These are phyloP conservation scores for Puccinia hordei DNA, from an alignment of 1,284 basidiomycete genomes.

Conservation along the genomic window DNA sequence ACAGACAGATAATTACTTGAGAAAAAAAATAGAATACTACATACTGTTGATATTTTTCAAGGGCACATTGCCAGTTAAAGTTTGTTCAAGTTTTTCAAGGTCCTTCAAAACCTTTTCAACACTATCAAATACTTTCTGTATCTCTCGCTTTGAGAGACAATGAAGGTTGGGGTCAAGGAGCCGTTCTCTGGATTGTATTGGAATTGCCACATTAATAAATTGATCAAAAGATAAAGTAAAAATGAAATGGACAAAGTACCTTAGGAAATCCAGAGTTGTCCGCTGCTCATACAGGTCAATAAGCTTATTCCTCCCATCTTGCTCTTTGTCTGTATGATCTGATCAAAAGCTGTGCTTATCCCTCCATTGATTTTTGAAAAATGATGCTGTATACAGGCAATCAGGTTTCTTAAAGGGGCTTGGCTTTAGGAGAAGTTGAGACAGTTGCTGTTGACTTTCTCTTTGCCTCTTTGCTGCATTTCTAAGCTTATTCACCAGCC, in stretches of 20 bases:
- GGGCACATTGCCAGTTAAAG: neutral
- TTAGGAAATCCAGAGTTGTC: neutral
- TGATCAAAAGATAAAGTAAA: neutral
- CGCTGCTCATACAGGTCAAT: neutral
- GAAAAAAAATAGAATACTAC: neutral
- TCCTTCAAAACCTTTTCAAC: neutral
- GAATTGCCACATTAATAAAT: neutral
- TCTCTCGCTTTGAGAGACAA: neutral
- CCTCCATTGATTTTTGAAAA: neutral
- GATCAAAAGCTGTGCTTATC: neutral
- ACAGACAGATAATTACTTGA: neutral
- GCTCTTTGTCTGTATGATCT: neutral
- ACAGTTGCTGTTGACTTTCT: neutral
- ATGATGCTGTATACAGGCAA: neutral
- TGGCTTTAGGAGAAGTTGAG: neutral
- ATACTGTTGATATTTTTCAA: neutral
- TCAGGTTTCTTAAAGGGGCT: neutral
- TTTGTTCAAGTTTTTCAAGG: neutral
- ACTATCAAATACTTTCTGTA: neutral
- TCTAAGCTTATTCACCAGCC: neutral
- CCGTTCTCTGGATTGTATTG: no score
- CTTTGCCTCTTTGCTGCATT: neutral
- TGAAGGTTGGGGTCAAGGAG: neutral
- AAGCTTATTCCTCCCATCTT: neutral
- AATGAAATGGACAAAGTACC: neutral